Evolutionary conservation across 1,284 basidiomycete species (phyloP).

Genomic region (Cerrena zonata): DNA sequence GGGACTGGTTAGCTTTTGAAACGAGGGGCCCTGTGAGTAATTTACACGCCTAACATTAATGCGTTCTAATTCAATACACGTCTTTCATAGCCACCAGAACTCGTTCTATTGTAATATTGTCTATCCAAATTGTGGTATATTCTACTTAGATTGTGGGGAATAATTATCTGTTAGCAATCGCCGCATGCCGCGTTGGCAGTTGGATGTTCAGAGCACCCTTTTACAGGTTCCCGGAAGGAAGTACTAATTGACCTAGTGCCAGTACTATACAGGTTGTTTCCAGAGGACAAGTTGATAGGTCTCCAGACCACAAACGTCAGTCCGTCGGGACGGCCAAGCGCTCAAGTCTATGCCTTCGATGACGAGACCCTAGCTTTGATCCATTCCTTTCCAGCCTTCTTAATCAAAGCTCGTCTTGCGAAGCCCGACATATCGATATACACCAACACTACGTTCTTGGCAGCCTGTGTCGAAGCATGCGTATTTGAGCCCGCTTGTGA

Average conservation of each 20-base stretch:
- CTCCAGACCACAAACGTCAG: too few species aligned
- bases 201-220: too few species aligned
- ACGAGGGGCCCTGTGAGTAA: constrained; percentile 61
- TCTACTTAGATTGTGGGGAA: too few species aligned
- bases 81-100: constrained; percentile 12
- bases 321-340: too few species aligned
- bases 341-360: too few species aligned
- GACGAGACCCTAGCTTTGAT: constrained; percentile 42
- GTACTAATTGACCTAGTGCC: too few species aligned
- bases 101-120: constrained; percentile 8
- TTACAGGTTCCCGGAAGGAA: too few species aligned
- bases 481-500: constrained; percentile 52
- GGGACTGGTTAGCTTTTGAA: constrained; percentile 90
- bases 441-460: constrained; percentile 67
- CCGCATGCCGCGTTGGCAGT: too few species aligned
- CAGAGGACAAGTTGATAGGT: too few species aligned
- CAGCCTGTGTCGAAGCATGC: constrained; percentile 54
- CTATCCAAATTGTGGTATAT: not conserved
- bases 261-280: too few species aligned
- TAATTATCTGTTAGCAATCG: too few species aligned
- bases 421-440: constrained; percentile 73
- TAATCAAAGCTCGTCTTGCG: constrained; percentile 64
- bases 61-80: not conserved
- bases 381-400: constrained; percentile 50
- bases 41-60: not conserved